Evolutionary conservation across 108 stramenopile species (phyloP), one percentile per base, ranked within the genome.

Genomic region (Cyclotella kingstonii): DNA sequence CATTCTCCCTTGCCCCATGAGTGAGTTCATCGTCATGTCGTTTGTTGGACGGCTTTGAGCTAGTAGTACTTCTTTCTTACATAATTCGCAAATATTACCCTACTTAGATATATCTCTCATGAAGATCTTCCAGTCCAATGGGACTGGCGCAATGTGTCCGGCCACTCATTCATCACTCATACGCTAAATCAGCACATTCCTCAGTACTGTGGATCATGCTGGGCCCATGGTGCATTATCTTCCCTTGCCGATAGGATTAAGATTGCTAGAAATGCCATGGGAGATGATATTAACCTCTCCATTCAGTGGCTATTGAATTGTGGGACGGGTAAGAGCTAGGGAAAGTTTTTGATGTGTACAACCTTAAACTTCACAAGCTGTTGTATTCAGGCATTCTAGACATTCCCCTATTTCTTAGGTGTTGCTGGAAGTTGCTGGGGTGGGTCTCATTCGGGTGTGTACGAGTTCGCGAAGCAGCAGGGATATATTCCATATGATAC

Each of bases 111-210:
- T 36, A 53, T 74, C 21, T 31, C 66, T 35, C 76, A 79, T 47
- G 80, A 87, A 51, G 73, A 81, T 68, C 68, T 91, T 8, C 90
- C 86, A n/a, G 57, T 38, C 1, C 14, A 1, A 15, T 83, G 77
- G 68, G 57, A 60, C 49, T 95, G 93, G 93, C 77, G 84, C 28
- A 84, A 94, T 62, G 73, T 89, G 25, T 72, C 84, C 26, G 85
- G 87, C 21, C 77, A 36, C 28, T 78, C 75, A 39, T 95, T 87
- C 66, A 35, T 90, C 35, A 94, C 91, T 8, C 77, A 79, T 25
- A 50, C 57, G 2, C 73, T 92, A 48, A 97, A 95, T 73, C 96
- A 97, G 62, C 93, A 95, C 77, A 89, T 96, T 67, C 95, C 93
- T 15, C 66, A 67, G 40, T 67, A 67, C 19, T 67, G 63, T 28